These are phyloP conservation scores for Puccinia hordei DNA, from an alignment of 1,284 basidiomycete genomes.

Conservation along the genomic window DNA sequence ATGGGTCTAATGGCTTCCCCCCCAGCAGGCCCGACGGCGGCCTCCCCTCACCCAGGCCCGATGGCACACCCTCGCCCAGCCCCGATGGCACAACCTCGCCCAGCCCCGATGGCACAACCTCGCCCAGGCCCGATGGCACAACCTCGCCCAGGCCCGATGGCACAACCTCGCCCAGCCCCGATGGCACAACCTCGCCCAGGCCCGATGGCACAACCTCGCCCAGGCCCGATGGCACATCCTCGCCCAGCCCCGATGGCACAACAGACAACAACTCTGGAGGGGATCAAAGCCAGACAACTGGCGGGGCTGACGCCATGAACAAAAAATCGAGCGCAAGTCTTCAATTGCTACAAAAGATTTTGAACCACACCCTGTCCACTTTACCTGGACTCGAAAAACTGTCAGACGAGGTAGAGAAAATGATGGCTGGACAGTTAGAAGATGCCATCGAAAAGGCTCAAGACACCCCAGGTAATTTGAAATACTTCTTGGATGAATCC, in stretches of 20 bases:
- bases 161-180: neutral
- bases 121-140: neutral
- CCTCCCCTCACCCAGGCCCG: neutral
- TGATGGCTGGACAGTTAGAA: constrained; percentile 8
- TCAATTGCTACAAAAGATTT: constrained; percentile 21
- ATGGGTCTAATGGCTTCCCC: no score
- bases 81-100: neutral
- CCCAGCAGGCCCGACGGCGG: neutral
- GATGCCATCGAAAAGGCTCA: neutral
- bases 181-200: neutral
- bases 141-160: neutral
- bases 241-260: neutral
- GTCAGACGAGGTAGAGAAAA: constrained; percentile 15
- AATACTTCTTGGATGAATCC: neutral
- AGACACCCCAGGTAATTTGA: neutral
- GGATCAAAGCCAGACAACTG: neutral
- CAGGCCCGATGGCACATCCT: neutral
- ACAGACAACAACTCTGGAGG: neutral
- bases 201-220: neutral
- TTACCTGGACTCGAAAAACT: constrained; percentile 24
- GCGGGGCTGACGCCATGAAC: neutral
- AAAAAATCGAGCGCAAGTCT: neutral
- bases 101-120: neutral
- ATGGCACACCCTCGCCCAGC: neutral
- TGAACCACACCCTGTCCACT: constrained; percentile 29